Percentiles rank a stretch among this genome's conserved stretches.
These are phyloP conservation scores for Podaxis sp. DNA, from an alignment of 768 basidiomycete genomes.

Conservation along the genomic window DNA sequence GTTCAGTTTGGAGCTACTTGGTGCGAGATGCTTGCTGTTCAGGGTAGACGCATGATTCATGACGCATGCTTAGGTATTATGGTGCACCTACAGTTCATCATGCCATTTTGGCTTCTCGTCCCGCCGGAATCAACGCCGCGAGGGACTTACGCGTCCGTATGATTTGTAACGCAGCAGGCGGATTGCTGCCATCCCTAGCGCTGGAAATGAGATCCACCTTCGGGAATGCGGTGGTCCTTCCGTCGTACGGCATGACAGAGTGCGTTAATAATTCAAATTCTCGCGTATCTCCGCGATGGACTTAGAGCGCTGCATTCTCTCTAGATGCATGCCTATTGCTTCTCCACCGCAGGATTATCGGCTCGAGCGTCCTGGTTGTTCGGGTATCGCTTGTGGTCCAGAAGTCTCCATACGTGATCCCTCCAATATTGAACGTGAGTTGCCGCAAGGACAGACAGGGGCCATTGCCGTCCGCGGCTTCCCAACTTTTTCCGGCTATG, in stretches of 20 bases:
- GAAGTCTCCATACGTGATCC: conserved; percentile 42
- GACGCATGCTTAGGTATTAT: conserved; percentile 38
- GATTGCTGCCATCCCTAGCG: conserved; percentile 51
- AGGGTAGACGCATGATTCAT: conserved; percentile 1
- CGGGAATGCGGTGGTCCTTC: conserved; percentile 47
- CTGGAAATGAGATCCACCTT: conserved; percentile 46
- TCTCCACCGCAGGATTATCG: conserved; percentile 40
- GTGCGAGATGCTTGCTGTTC: conserved; percentile 31
- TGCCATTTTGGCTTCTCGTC: conserved; percentile 41
- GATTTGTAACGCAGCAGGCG: conserved; percentile 51
- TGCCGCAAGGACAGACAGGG: conserved; percentile 41
- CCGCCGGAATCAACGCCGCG: conserved; percentile 26
- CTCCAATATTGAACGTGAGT: conserved; percentile 31
- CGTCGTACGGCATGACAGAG: conserved; percentile 63
- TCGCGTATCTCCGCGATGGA: conserved; percentile 4
- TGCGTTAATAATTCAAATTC: conserved; percentile 19
- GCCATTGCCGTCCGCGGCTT: conserved; percentile 54
- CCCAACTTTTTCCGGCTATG: conserved; percentile 53
- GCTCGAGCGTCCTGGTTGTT: conserved; percentile 45
- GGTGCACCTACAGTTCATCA: conserved; percentile 50
- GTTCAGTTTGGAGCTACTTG: conserved; percentile 42
- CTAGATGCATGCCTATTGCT: conserved; percentile 50
- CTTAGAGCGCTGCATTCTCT: conserved; percentile 9
- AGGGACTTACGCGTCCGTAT: conserved; percentile 40
- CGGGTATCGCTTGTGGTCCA: conserved; percentile 47